Evolutionary conservation across 371 early-diverging fungal genomes (phyloP).

Genomic region (Mortierella sp.): DNA sequence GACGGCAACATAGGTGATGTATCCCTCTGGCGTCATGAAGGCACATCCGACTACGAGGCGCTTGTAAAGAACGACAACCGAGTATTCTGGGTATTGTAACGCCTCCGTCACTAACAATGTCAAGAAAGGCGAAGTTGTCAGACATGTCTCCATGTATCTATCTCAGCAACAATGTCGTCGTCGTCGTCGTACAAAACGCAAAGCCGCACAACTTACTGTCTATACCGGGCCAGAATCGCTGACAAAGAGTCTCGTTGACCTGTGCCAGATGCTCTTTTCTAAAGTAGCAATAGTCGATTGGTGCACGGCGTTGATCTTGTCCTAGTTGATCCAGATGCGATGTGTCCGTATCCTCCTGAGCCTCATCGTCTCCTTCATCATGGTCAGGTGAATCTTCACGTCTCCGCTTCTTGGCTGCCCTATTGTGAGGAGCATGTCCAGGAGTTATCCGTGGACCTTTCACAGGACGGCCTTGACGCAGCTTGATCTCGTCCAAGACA

Average conservation of each 20-base stretch:
- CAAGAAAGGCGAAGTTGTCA: too few species aligned
- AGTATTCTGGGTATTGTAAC: constrained; percentile 86
- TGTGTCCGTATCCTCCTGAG: not conserved
- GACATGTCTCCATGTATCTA: too few species aligned
- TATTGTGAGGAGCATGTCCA: constrained; percentile 10
- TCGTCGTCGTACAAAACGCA: too few species aligned
- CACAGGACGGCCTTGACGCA: constrained; percentile 45
- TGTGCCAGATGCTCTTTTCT: constrained; percentile 76
- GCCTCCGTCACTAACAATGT: constrained; percentile 84
- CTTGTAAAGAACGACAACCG: constrained; percentile 86
- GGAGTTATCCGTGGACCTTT: constrained; percentile 25
- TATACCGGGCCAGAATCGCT: constrained; percentile 94
- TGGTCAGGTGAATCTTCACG: constrained; percentile 13
- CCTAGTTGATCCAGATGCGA: constrained; percentile 13
- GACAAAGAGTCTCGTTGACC: constrained; percentile 80
- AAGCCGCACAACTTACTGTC: constrained; percentile 73
- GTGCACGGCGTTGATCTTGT: constrained; percentile 21
- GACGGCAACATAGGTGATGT: constrained; percentile 92
- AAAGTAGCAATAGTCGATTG: constrained; percentile 89
- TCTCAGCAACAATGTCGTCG: too few species aligned
- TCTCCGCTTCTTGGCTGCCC: constrained; percentile 33
- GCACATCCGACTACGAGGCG: constrained; percentile 88
- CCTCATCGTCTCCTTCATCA: not conserved
- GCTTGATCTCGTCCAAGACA: constrained; percentile 60
- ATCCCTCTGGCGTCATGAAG: constrained; percentile 94